Percentiles rank a stretch among this genome's conserved stretches.
These are phyloP conservation scores for Beauveria bassiana DNA, from an alignment of 2,329 filamentous ascomycete genomes.

Conservation along the genomic window DNA sequence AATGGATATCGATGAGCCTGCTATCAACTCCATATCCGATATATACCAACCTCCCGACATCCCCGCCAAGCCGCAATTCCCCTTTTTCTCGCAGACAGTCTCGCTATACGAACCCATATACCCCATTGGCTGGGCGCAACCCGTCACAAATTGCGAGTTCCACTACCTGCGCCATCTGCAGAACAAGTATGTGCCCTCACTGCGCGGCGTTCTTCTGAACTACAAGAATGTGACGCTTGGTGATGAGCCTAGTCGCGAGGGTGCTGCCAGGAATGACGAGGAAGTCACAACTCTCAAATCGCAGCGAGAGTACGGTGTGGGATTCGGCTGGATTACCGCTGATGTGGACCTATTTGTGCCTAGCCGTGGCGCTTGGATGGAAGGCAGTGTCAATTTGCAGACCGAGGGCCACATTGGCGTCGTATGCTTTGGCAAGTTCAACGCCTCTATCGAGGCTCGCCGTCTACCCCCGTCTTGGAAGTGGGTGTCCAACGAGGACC, in stretches of 20 bases:
- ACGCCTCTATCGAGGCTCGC: slow-evolving; percentile 72
- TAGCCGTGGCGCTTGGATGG: slow-evolving; percentile 61
- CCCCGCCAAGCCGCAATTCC: slow-evolving; percentile 43
- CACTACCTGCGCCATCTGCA: slow-evolving; percentile 69
- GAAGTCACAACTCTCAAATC: slow-evolving; percentile 41
- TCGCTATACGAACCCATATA: slow-evolving; percentile 74
- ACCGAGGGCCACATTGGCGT: slow-evolving; percentile 84
- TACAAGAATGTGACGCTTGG: slow-evolving; percentile 64
- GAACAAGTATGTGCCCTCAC: slow-evolving; percentile 66
- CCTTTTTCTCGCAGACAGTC: slow-evolving; percentile 71
- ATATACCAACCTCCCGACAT: slow-evolving; percentile 32
- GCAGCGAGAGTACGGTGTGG: slow-evolving; percentile 76
- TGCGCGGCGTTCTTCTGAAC: slow-evolving; percentile 66
- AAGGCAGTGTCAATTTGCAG: slow-evolving; percentile 77
- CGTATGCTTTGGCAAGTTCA: slow-evolving; percentile 86
- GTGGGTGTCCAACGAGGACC: slow-evolving; percentile 57
- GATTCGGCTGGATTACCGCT: slow-evolving; percentile 81
- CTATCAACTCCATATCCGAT: slow-evolving; percentile 22
- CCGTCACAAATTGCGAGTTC: slow-evolving; percentile 61
- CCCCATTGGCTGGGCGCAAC: slow-evolving; percentile 60
- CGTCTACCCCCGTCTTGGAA: slow-evolving; percentile 72
- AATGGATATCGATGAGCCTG: slow-evolving; percentile 33
- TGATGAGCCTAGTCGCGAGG: slow-evolving; percentile 44
- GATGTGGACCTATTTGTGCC: slow-evolving; percentile 82
- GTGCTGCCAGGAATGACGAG: slow-evolving; percentile 40